phyloP scores from a whole-genome alignment of 2,329 filamentous ascomycete species.

The Trichothecium sympodiale region DNA sequence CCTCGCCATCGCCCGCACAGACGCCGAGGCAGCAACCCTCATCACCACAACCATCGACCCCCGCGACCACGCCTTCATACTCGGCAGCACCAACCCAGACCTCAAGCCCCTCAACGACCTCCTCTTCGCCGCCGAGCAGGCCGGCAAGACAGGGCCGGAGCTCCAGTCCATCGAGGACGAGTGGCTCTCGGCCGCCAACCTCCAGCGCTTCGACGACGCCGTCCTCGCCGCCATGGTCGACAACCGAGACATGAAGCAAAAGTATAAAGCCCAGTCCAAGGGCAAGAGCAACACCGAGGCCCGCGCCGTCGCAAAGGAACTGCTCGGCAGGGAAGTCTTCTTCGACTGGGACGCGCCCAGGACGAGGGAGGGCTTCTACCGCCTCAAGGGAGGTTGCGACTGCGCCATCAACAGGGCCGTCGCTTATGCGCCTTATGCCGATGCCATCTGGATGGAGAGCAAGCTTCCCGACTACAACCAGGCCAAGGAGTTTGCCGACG shows the following conservation, averaged over 20 bases:
- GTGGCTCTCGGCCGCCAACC: conserved; percentile 67
- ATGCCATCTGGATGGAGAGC: conserved; percentile 99
- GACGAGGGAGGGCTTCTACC: conserved; percentile 91
- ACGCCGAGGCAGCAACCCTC: conserved; percentile 94
- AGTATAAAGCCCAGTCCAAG: conserved; percentile 58
- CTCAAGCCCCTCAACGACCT: conserved; percentile 81
- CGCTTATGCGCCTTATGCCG: conserved; percentile 85
- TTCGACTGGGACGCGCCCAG: conserved; percentile 95
- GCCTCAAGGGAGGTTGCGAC: conserved; percentile 81
- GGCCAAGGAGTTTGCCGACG: conserved; percentile 84
- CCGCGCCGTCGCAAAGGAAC: conserved; percentile 62
- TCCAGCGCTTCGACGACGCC: conserved; percentile 85
- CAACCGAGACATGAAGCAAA: conserved; percentile 54
- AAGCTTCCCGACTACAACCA: conserved; percentile 88
- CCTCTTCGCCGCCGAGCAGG: conserved; percentile 74
- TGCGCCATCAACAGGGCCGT: conserved; percentile 85
- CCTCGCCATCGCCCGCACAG: conserved; percentile 83
- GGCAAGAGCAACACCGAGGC: conserved; percentile 82
- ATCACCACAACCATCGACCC: conserved; percentile 95
- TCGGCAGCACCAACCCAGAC: conserved; percentile 76
- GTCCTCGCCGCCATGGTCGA: conserved; percentile 69
- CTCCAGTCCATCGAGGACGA: conserved; percentile 88
- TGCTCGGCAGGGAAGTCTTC: conserved; percentile 66
- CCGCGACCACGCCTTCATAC: conserved; percentile 88
- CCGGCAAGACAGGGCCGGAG: conserved; percentile 68